Evolutionary conservation across 768 basidiomycete species (phyloP).

Genomic region (Gloeopeniophorella convolvens): DNA sequence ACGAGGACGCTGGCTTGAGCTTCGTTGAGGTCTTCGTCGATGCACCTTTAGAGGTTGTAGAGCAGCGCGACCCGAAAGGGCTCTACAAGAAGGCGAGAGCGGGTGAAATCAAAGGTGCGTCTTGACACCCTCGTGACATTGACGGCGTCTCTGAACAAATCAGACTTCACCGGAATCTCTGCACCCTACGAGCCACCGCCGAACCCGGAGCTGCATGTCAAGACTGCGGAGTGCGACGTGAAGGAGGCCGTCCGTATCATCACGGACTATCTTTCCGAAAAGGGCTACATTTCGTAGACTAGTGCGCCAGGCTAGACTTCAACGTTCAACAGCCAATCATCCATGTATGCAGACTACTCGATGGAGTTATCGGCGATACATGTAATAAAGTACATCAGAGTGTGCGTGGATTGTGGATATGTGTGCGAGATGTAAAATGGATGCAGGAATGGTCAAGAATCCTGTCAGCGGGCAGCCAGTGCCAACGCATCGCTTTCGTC

Average conservation of each 20-base stretch:
- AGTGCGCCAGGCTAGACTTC: slow-evolving; percentile 3
- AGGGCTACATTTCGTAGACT: slow-evolving; percentile 35
- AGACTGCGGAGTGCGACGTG: slow-evolving; percentile 76
- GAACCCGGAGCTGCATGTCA: slow-evolving; percentile 85
- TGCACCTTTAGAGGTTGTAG: slow-evolving; percentile 82
- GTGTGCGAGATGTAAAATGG: neutral
- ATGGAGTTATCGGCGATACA: neutral
- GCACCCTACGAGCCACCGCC: slow-evolving; percentile 92
- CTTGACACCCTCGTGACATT: neutral
- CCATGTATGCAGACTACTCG: neutral
- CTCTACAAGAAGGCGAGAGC: slow-evolving; percentile 94
- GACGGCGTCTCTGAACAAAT: neutral
- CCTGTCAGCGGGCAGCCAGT: slow-evolving; percentile 10
- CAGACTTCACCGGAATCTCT: slow-evolving; percentile 97
- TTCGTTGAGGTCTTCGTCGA: slow-evolving; percentile 96
- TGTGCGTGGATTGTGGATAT: neutral
- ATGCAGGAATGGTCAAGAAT: neutral
- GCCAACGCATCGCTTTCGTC: slow-evolving; percentile 5
- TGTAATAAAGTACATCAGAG: neutral
- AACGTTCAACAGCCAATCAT: neutral
- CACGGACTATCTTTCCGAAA: slow-evolving; percentile 64
- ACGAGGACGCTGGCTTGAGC: slow-evolving; percentile 61
- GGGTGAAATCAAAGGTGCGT: slow-evolving; percentile 89
- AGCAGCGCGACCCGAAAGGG: slow-evolving; percentile 93
- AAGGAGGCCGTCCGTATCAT: slow-evolving; percentile 73